Evolutionary conservation across 2,329 filamentous ascomycete genomes (phyloP), one percentile per base, ranked within the genome.

Genomic region (Epicoccum sorghinum): DNA sequence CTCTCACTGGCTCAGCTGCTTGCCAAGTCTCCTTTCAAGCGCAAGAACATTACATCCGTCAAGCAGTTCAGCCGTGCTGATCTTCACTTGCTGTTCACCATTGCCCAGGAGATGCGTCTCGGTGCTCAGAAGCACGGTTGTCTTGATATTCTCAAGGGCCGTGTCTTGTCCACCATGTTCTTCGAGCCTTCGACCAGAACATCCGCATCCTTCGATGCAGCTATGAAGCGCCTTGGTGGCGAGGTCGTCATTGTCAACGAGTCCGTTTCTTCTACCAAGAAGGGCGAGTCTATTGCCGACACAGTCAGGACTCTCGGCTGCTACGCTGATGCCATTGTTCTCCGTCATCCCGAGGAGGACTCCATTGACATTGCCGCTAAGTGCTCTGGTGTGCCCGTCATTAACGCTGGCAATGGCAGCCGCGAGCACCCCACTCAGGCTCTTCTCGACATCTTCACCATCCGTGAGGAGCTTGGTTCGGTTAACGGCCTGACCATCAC

Each of bases 171-270:
- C 78, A 95, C 91, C 2, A 86, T 99, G 80, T 99, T 99, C 84
- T 99, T 93, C 77, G 95, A 99, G 82, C 95, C 95, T 2, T 98
- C 93, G 0, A 99, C 95, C 3, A 86, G 95, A 49, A 99, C 95
- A 4, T 97, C 93, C 10, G 87, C 90, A 33, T 99, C 95, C 3
- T 99, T 99, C 68, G 95, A 99, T 72, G 90, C 93, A 52, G 95
- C 95, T 37, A 99, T 99, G 95, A 96, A 99, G 82, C 89, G 96
- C 47, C 88, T 99, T 4, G 95, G 95, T 64, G 95, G 95, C 42
- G 86, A 91, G 43, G 93, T 89, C 3, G 84, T 99, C 48, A 83
- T 88, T 47, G 88, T 98, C 70, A 82, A 91, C 36, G 96, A 93
- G 3, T 84, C 87, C 5, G 86, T 90, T 65, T 97, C 93, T 2